These are phyloP conservation scores for Torulaspora franciscae DNA, from an alignment of 805 yeast genomes.

Conservation along the genomic window DNA sequence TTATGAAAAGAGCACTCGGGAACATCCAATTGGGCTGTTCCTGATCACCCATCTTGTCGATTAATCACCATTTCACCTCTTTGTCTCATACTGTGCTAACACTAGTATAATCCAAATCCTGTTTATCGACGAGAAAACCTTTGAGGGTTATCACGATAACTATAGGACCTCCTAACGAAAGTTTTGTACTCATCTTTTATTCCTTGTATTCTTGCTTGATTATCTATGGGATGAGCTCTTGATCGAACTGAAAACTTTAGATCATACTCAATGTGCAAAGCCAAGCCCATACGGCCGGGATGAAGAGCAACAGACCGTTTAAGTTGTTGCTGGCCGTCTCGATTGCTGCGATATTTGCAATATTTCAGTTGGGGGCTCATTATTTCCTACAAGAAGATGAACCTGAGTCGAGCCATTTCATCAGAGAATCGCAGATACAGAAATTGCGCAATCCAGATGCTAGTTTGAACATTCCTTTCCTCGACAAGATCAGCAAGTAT, in stretches of 20 bases:
- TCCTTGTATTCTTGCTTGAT: neutral
- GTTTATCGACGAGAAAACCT: too few relatives aligned
- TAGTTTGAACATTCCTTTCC: slow-evolving; percentile 26
- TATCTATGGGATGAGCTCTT: neutral
- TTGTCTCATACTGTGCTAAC: neutral
- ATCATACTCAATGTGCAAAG: neutral
- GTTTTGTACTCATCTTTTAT: neutral
- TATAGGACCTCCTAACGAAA: neutral
- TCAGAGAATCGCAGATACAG: slow-evolving; percentile 12
- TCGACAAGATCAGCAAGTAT: slow-evolving; percentile 28
- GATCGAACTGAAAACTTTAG: neutral
- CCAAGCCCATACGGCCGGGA: neutral
- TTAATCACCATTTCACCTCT: neutral
- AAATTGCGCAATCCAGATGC: slow-evolving; percentile 25
- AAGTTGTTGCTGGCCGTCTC: slow-evolving; percentile 6
- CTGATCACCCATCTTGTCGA: too few relatives aligned
- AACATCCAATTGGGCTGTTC: neutral
- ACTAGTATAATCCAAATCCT: too few relatives aligned
- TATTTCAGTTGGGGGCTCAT: slow-evolving; percentile 6
- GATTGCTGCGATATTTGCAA: slow-evolving; percentile 6
- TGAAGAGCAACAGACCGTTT: slow-evolving; percentile 8
- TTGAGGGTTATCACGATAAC: neutral
- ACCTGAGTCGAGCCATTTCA: neutral
- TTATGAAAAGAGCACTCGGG: neutral
- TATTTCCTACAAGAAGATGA: neutral